phyloP scores from a whole-genome alignment of 768 basidiomycete species.

The Leccinum uliginosum region DNA sequence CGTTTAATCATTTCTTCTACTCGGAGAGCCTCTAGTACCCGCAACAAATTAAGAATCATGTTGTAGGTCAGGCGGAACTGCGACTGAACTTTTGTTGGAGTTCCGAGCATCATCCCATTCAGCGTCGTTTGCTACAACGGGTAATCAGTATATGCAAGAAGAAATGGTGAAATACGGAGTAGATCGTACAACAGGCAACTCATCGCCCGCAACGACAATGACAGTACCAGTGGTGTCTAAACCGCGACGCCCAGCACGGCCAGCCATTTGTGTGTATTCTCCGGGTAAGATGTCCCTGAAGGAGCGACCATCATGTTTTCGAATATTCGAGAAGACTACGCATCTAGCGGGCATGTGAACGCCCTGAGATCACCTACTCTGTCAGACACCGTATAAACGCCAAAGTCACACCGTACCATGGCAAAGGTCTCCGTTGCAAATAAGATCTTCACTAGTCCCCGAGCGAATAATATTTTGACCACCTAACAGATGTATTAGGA shows the following conservation, averaged over 20 bases:
- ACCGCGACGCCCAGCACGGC: conserved; percentile 93
- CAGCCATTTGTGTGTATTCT: conserved; percentile 99
- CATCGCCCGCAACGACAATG: conserved; percentile 79
- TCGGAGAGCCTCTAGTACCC: conserved; percentile 91
- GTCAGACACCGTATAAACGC: conserved; percentile 9
- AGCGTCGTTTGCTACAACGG: conserved; percentile 61
- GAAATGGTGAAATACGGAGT: neutral
- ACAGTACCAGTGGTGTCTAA: conserved; percentile 95
- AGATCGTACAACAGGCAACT: conserved; percentile 73
- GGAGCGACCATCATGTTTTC: conserved; percentile 91
- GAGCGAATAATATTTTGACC: conserved; percentile 93
- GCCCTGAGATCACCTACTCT: conserved; percentile 49
- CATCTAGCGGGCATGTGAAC: conserved; percentile 99
- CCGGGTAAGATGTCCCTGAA: conserved; percentile 90
- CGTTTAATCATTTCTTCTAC: conserved; percentile 99
- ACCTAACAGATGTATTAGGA: conserved; percentile 47
- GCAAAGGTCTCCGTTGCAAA: conserved; percentile 99
- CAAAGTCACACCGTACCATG: conserved; percentile 58
- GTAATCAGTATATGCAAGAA: neutral
- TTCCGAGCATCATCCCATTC: conserved; percentile 90
- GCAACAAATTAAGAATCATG: conserved; percentile 95
- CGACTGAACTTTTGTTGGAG: conserved; percentile 87
- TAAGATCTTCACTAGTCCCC: conserved; percentile 91
- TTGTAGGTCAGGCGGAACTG: conserved; percentile 99
- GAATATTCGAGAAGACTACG: conserved; percentile 91